These are phyloP conservation scores for Penicillium oxalicum DNA, from an alignment of 2,329 filamentous ascomycete species.

Conservation along the genomic window DNA sequence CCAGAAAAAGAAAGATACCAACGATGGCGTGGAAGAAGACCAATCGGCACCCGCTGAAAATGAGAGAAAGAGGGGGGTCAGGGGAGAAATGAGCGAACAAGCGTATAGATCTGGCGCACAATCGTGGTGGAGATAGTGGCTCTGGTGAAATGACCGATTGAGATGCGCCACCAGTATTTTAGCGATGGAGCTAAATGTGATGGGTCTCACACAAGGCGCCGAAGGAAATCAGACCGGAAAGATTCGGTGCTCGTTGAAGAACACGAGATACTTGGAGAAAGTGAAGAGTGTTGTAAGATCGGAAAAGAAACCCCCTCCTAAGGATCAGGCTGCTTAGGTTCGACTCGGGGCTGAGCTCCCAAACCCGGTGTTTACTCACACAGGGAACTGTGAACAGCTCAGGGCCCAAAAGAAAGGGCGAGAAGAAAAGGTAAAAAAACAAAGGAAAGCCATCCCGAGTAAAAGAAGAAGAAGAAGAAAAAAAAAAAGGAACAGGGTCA, in stretches of 20 bases:
- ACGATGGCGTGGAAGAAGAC: too few relatives aligned
- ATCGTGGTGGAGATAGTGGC: conserved; percentile 1
- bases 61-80: too few relatives aligned
- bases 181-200: conserved; percentile 10
- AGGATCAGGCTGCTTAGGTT: neutral
- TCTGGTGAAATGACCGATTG: neutral
- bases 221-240: too few relatives aligned
- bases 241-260: neutral
- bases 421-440: neutral
- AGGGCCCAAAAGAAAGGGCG: too few relatives aligned
- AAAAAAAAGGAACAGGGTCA: too few relatives aligned
- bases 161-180: conserved; percentile 4
- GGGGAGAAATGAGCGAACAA: neutral
- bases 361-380: too few relatives aligned
- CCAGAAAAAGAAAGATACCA: too few relatives aligned
- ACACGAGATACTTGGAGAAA: neutral
- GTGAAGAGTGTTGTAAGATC: conserved; percentile 1
- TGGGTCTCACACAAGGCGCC: conserved; percentile 5
- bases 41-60: too few relatives aligned
- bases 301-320: neutral
- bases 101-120: neutral
- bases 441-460: neutral
- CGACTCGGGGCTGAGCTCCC: neutral
- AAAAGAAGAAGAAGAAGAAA: too few relatives aligned
- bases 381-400: too few relatives aligned